Percentiles rank a stretch among this genome's conserved stretches.
Evolutionary conservation across 75 land plant genomes (phyloP).

Genomic region (Cunninghamia lanceolata): DNA sequence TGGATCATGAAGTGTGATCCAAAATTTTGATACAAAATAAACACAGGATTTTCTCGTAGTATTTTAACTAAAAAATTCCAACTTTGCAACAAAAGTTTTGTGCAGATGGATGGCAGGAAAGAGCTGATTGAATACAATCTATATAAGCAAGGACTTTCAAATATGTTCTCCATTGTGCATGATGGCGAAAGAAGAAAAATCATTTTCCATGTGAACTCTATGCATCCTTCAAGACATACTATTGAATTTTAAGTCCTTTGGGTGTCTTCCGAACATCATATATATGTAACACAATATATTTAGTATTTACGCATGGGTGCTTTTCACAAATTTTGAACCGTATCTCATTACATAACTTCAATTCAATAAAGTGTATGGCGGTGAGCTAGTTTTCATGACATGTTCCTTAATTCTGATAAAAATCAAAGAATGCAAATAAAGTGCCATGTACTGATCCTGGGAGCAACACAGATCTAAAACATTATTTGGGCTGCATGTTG

Average conservation of each 20-base stretch:
- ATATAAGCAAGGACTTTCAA: background rate
- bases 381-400: background rate
- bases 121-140: background rate
- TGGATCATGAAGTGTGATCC: background rate
- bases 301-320: background rate
- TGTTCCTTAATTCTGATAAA: no score
- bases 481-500: background rate
- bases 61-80: background rate
- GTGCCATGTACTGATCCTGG: background rate
- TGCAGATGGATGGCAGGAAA: background rate
- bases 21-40: no score
- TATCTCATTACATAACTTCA: no score
- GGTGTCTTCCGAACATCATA: background rate
- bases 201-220: background rate
- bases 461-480: background rate
- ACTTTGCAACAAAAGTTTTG: background rate
- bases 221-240: background rate
- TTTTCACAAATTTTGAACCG: background rate
- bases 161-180: background rate
- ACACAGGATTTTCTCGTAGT: no score
- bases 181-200: background rate
- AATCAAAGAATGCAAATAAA: background rate
- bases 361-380: background rate
- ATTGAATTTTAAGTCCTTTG: background rate
- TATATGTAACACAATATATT: background rate